Percentiles rank a stretch among this genome's conserved stretches.
phyloP scores from a whole-genome alignment of 495 filamentous ascomycete species.

The Lophiostoma macrostomum region DNA sequence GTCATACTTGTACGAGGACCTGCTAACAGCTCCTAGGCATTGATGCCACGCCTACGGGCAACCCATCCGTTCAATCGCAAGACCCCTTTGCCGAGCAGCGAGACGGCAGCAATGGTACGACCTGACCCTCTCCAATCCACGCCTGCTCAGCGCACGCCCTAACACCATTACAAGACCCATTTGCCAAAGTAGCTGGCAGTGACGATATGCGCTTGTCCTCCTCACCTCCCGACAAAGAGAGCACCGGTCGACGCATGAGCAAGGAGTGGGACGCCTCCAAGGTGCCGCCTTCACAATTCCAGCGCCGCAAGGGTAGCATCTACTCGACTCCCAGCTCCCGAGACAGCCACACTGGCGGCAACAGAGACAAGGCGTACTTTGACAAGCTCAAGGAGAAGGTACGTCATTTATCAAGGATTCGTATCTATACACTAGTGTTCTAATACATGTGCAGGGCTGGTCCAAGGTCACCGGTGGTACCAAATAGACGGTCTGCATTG shows the following conservation, averaged over 20 bases:
- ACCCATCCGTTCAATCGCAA: constrained; percentile 12
- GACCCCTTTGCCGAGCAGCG: constrained; percentile 23
- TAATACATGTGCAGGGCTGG: too few relatives aligned
- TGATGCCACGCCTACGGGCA: constrained; percentile 22
- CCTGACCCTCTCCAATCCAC: background rate
- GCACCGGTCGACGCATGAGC: constrained; percentile 37
- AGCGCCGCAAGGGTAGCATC: constrained; percentile 62
- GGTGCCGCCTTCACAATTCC: constrained; percentile 59
- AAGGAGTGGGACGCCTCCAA: constrained; percentile 54
- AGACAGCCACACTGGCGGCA: constrained; percentile 49
- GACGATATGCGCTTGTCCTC: constrained; percentile 30
- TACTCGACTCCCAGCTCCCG: constrained; percentile 57
- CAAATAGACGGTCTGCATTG: too few relatives aligned
- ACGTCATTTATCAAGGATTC: too few relatives aligned
- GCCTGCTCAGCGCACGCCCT: background rate
- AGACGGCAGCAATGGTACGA: constrained; percentile 7
- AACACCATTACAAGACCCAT: constrained; percentile 30
- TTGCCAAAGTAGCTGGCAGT: constrained; percentile 28
- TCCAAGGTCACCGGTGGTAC: too few relatives aligned
- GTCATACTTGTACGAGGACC: background rate
- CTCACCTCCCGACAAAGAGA: constrained; percentile 9
- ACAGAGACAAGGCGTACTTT: constrained; percentile 35
- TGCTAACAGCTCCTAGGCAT: constrained; percentile 8
- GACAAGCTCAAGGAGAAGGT: constrained; percentile 45
- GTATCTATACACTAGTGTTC: too few relatives aligned